Base-by-base conservation (phyloP, 192 early-diverging fungal species). In the Coemansia sp. region DNA sequence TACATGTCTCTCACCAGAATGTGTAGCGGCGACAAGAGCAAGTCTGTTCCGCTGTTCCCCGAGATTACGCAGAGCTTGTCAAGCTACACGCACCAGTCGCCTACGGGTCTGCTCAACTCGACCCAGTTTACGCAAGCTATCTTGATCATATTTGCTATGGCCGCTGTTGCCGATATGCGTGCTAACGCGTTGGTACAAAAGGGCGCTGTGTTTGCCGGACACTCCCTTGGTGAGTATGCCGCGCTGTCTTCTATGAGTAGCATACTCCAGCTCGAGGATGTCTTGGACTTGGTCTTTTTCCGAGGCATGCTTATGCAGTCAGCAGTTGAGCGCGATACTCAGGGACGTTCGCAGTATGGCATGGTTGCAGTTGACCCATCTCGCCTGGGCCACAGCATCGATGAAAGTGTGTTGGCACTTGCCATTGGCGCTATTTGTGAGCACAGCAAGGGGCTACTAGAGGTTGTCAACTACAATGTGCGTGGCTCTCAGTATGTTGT, bases 251-350 rank as follows among this genome's bases (percentile, higher is more conserved):
- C 95, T 9, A 83, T 95, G 40, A 89, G 86, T 58, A 87, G 91
- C 63, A 85, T 95, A 0, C 77, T 97, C 9, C 83, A 88, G 4
- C 79, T 95, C 42, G 91, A 95, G 65, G 84, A 87, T n/a, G 62
- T 94, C 9, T 88, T 94, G 42, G 95, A 97, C 67, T 85, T 95
- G 43, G 88, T 89, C 10, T 95, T 97, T 79, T 95, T 92, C 86
- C 90, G 95, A 73, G 95, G 95, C 67, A 89, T 95, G 89, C 92
- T 94, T 9, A 97, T 97, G 95, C 95, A 97, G 84, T 85, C 88
- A 26, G 93, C 94, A 26, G 93, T 95, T 6, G 84, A 84, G 56
- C 90, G 94, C 62, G 92, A 95, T 60, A 65, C 67, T 2, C 62
- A 83, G 14, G 93, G 93, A 36, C 86, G 88, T 31, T 95, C 95